phyloP scores from a whole-genome alignment of 805 yeast genomes.

The Danielia reshetovae region DNA sequence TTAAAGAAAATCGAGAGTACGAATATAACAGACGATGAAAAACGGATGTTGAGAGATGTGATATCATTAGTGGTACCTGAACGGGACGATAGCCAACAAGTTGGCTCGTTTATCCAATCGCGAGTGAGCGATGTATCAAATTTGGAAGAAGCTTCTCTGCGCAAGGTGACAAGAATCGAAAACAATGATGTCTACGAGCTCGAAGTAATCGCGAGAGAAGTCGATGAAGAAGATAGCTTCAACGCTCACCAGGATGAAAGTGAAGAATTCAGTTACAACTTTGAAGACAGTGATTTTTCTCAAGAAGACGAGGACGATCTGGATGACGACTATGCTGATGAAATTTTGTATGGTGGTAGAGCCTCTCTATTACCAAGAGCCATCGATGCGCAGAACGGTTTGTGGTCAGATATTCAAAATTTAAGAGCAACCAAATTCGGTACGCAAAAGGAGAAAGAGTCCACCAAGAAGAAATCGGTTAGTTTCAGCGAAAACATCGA shows the following conservation, averaged over 20 bases:
- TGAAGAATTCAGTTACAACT: constrained; percentile 7
- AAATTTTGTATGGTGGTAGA: constrained; percentile 24
- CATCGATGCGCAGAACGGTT: constrained; percentile 17
- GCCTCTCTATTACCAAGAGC: constrained; percentile 8
- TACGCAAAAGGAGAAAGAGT: not conserved
- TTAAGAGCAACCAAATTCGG: constrained; percentile 19
- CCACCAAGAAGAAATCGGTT: constrained; percentile 44
- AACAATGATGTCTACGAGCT: constrained; percentile 46
- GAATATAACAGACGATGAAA: not conserved
- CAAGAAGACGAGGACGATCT: constrained; percentile 22
- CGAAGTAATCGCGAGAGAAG: constrained; percentile 52
- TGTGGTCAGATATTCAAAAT: constrained; percentile 40
- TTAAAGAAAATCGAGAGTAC: not conserved
- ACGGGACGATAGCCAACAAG: not conserved
- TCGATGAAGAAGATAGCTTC: constrained; percentile 22
- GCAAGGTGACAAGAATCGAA: not conserved
- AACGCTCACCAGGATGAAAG: constrained; percentile 1
- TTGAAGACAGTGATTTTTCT: constrained; percentile 35
- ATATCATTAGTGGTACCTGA: no score
- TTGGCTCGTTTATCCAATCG: no score
- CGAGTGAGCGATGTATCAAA: no score
- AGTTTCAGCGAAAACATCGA: constrained; percentile 50
- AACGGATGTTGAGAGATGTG: not conserved
- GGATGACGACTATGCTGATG: constrained; percentile 36
- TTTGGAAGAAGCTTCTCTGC: not conserved